phyloP scores from a whole-genome alignment of 192 early-diverging fungal genomes.

The Coemansia sp. region DNA sequence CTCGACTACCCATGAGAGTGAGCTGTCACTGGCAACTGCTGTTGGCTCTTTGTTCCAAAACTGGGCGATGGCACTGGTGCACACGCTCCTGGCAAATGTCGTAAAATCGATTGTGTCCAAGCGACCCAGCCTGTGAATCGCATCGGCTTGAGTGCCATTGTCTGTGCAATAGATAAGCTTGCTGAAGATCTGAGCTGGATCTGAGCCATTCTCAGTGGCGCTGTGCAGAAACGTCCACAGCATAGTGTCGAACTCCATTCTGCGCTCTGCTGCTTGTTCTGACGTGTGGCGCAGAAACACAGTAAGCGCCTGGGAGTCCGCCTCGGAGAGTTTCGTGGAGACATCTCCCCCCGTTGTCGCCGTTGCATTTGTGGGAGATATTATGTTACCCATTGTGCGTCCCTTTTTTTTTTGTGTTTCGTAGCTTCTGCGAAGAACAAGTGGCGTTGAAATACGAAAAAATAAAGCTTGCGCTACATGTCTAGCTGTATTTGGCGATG shows the following conservation, averaged over 20 bases:
- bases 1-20: conserved; percentile 8
- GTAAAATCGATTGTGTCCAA: neutral
- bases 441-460: neutral
- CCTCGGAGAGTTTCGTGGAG: neutral
- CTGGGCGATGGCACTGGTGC: conserved; percentile 4
- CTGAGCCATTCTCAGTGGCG: neutral
- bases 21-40: neutral
- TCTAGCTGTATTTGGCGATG: neutral
- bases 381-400: conserved; percentile 8
- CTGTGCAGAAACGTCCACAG: conserved; percentile 1
- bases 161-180: neutral
- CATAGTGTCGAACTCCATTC: neutral
- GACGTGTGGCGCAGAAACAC: neutral
- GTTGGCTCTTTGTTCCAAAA: conserved; percentile 10
- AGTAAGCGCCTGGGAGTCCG: conserved; percentile 3
- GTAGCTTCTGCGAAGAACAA: neutral
- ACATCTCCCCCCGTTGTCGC: neutral
- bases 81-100: conserved; percentile 7
- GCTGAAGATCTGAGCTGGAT: neutral
- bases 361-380: neutral
- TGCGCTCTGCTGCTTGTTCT: neutral
- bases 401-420: neutral
- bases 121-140: neutral
- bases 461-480: too few species aligned
- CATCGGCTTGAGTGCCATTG: neutral